Evolutionary conservation across 306 rosid species (phyloP).

Genomic region (Prunus mira): DNA sequence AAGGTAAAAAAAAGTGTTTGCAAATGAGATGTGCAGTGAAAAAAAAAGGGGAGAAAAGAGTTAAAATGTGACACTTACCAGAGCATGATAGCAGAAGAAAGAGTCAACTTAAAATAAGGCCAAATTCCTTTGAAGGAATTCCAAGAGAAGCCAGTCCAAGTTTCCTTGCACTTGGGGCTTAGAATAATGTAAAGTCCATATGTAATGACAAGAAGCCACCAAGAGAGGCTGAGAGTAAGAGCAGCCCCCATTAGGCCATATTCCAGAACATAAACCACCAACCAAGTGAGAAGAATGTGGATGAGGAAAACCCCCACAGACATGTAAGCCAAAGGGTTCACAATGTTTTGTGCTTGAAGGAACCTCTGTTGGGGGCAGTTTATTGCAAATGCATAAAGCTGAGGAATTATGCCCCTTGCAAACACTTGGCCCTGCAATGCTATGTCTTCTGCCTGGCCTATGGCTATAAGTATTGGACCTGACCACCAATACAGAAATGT

Average conservation of each 20-base stretch:
- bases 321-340: slow-evolving; percentile 71
- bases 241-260: slow-evolving; percentile 60
- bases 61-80: slow-evolving; percentile 34
- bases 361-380: slow-evolving; percentile 78
- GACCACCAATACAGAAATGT: slow-evolving; percentile 61
- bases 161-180: slow-evolving; percentile 63
- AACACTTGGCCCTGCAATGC: slow-evolving; percentile 49
- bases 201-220: slow-evolving; percentile 59
- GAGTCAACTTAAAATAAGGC: slow-evolving; percentile 75
- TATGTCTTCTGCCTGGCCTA: slow-evolving; percentile 51
- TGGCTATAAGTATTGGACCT: slow-evolving; percentile 38
- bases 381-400: slow-evolving; percentile 65
- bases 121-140: slow-evolving; percentile 57
- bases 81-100: slow-evolving; percentile 68
- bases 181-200: slow-evolving; percentile 47
- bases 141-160: slow-evolving; percentile 66
- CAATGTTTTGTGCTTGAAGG: slow-evolving; percentile 80
- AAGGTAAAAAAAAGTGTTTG: not conserved
- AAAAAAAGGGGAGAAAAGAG: too few relatives aligned
- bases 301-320: slow-evolving; percentile 52
- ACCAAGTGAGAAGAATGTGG: slow-evolving; percentile 51
- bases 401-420: slow-evolving; percentile 55
- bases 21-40: not conserved
- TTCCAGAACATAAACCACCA: slow-evolving; percentile 46
- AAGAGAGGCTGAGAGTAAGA: slow-evolving; percentile 61